Conservation (phyloP, 2,329 filamentous ascomycete species). For the Cladosporium sp. region DNA sequence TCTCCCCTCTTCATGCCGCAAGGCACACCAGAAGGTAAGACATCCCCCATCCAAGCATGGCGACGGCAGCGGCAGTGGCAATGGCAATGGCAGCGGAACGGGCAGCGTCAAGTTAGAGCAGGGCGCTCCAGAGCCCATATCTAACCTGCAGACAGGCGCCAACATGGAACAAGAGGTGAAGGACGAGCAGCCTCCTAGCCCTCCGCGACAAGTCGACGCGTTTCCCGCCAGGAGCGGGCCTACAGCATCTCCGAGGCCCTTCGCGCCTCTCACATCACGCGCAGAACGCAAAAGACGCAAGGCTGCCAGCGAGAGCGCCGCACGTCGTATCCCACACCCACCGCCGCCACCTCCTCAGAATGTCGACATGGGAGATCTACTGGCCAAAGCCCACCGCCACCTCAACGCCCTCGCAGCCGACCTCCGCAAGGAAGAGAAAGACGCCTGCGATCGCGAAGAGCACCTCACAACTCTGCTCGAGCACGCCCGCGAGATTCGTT, state of each 20-base stretch:
- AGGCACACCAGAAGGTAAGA: background rate
- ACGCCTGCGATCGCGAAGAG: slow-evolving; percentile 9
- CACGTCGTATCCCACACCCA: background rate
- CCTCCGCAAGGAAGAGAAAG: background rate
- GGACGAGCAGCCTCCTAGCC: background rate
- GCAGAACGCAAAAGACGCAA: background rate
- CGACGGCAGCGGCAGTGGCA: background rate
- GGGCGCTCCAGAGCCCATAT: background rate
- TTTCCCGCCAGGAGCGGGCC: background rate
- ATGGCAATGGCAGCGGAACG: background rate
- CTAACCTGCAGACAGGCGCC: background rate
- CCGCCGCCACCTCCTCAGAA: background rate
- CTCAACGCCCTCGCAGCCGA: background rate
- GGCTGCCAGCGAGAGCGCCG: background rate
- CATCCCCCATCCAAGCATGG: background rate
- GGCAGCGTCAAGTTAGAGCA: background rate
- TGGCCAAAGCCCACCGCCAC: background rate
- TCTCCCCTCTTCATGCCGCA: background rate
- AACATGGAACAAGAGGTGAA: background rate
- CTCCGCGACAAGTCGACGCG: background rate
- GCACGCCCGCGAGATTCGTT: background rate
- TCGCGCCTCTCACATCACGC: background rate
- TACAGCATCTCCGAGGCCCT: background rate
- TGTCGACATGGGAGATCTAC: background rate
- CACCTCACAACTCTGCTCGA: background rate